A percentile compares a stretch with the other conserved stretches of the same genome.
These are phyloP conservation scores for Naegleria gruberi DNA, from an alignment of 208 protist genomes.

Conservation along the genomic window DNA sequence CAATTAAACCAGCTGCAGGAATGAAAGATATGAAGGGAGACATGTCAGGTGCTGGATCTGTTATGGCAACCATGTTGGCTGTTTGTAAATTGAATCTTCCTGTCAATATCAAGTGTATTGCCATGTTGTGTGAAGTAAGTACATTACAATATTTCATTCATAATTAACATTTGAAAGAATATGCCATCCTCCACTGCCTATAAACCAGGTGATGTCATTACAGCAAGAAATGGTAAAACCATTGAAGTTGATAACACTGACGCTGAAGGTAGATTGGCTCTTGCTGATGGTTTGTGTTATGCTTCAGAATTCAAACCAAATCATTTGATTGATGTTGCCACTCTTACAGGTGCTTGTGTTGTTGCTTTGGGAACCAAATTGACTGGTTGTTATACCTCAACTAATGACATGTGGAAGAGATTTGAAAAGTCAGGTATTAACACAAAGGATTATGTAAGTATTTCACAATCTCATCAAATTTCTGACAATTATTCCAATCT, in stretches of 20 bases:
- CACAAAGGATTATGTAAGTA: neutral
- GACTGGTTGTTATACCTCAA: neutral
- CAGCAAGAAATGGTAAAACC: conserved; percentile 1
- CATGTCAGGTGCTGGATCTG: conserved; percentile 56
- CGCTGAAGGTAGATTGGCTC: conserved; percentile 49
- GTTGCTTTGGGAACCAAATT: neutral
- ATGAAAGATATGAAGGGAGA: conserved; percentile 77
- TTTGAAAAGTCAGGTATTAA: neutral
- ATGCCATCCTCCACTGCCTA: neutral
- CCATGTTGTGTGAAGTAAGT: neutral
- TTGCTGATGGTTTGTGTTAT: conserved; percentile 70
- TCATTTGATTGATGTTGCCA: conserved; percentile 72
- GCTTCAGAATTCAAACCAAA: conserved; percentile 54
- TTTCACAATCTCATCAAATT: no score
- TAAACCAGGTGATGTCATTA: conserved; percentile 9
- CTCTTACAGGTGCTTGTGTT: conserved; percentile 60
- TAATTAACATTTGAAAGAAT: no score
- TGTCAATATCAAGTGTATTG: neutral
- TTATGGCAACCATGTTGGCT: neutral
- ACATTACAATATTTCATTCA: no score
- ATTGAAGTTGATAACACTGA: conserved; percentile 11
- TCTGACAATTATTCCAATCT: no score
- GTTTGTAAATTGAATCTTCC: neutral
- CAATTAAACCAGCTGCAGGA: conserved; percentile 53
- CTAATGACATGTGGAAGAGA: neutral